Evolutionary conservation across 352 stramenopile genomes (phyloP).

Genomic region (Phytophthora parvispora): DNA sequence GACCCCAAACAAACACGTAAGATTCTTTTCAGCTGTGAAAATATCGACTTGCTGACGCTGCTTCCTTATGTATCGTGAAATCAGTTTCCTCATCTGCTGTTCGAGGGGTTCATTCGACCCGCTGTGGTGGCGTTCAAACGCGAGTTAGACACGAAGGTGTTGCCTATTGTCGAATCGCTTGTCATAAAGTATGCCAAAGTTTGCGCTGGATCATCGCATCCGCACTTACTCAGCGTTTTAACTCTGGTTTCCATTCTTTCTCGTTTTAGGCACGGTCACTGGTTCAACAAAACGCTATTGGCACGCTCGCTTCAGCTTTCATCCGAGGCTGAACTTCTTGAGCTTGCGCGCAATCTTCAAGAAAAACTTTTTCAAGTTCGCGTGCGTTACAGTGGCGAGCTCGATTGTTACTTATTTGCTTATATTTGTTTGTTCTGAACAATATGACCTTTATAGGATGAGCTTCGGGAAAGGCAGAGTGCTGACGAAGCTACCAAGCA

Average conservation of each 20-base stretch:
- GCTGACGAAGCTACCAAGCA: constrained; percentile 7
- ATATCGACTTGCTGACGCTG: not conserved
- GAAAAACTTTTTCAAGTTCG: constrained; percentile 58
- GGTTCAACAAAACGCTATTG: constrained; percentile 72
- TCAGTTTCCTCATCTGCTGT: constrained; percentile 73
- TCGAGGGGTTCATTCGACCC: constrained; percentile 69
- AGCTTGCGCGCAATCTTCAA: constrained; percentile 63
- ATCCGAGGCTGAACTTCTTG: constrained; percentile 50
- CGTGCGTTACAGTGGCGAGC: constrained; percentile 31
- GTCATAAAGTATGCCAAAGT: constrained; percentile 48
- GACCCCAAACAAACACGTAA: constrained; percentile 68
- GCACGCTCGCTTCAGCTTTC: constrained; percentile 60
- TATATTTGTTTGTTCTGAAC: no score
- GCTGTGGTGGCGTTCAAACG: constrained; percentile 48
- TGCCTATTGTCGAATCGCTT: constrained; percentile 65
- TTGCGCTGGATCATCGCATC: not conserved
- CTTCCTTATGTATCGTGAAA: not conserved
- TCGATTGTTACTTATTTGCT: not conserved
- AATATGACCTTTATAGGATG: no score
- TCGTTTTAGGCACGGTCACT: constrained; percentile 61
- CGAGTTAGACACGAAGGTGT: constrained; percentile 53
- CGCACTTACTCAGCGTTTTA: not conserved
- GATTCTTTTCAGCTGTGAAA: no score
- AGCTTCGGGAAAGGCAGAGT: constrained; percentile 24
- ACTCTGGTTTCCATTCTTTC: not conserved